Evolutionary conservation across 805 yeast genomes (phyloP), one percentile per base, ranked within the genome.

Genomic region (Millerago galiae): DNA sequence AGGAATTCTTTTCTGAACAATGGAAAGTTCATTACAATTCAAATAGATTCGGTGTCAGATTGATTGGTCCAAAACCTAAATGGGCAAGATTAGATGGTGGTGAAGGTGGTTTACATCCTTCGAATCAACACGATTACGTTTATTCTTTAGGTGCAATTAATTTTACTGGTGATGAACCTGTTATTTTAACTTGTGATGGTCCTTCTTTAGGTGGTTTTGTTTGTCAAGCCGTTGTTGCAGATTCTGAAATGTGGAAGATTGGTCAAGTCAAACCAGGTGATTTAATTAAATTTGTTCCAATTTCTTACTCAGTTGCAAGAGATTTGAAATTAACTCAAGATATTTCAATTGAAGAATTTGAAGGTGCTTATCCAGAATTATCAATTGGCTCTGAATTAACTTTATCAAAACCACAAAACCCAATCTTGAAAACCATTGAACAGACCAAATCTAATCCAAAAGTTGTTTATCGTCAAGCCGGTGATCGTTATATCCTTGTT

Each of bases 51-150:
- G 99, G 99, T 61, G 95, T 91, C 29, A 78, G 98, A 59, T 71
- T 91, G 53, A 80, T 84, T 51, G 97, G 97, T 35, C 98, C 98
- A 44, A 91, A 89, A 64, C 99, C 98, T 11, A 74, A 77, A 58
- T 93, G 98, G 99, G 96, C 97, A 11, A 79, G 99, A 68, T 62
- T 74, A 9, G 96, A 89, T 61, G 99, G 98, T 66, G 99, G 98
- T 47, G 96, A 89, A 56, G 99, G 93, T 45, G 99, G 99, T 44
- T 72, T 91, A 58, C 99, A 91, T 68, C 99, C 99, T 38, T 89
- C 97, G n/a, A 91, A 91, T 65, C 90, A 96, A 34, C 98, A 91
- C 61, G 99, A 91, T 68, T 93, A 91, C 59, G 98, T 91, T 41
- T 91, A 91, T 62, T 88, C 98, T 1, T 68, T 89, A 41, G 98